phyloP scores from a whole-genome alignment of 805 yeast genomes.

The Barnettozyma salicaria region DNA sequence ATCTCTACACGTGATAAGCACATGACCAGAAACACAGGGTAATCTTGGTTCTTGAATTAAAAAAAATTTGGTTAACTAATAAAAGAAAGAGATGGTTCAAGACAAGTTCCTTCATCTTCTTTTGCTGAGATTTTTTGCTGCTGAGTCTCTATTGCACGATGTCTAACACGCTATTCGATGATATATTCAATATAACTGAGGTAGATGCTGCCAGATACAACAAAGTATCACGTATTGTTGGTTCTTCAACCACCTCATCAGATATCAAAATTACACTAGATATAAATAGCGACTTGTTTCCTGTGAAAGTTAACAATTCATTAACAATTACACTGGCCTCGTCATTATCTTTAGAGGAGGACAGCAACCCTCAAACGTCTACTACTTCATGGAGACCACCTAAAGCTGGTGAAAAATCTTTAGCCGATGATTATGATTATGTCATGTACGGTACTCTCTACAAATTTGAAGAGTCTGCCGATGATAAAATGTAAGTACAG shows the following conservation, averaged over 20 bases:
- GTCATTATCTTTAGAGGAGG: slow-evolving; percentile 50
- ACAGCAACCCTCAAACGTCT: slow-evolving; percentile 40
- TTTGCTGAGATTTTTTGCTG: background rate
- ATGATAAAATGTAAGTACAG: slow-evolving; percentile 37
- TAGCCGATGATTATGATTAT: slow-evolving; percentile 96
- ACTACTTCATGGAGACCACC: slow-evolving; percentile 50
- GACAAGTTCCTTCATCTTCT: background rate
- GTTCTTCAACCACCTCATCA: slow-evolving; percentile 73
- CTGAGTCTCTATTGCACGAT: slow-evolving; percentile 26
- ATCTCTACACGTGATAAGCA: background rate
- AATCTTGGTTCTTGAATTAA: background rate
- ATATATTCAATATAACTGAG: slow-evolving; percentile 78
- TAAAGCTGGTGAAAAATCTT: slow-evolving; percentile 70
- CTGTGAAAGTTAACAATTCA: slow-evolving; percentile 68
- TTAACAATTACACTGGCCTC: slow-evolving; percentile 84
- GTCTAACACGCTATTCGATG: slow-evolving; percentile 85
- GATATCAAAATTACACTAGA: slow-evolving; percentile 83
- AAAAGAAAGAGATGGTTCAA: background rate
- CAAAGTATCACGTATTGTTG: slow-evolving; percentile 84
- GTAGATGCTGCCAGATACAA: slow-evolving; percentile 88
- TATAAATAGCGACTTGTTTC: slow-evolving; percentile 87
- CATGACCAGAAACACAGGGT: slow-evolving; percentile 6
- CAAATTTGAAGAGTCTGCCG: slow-evolving; percentile 84
- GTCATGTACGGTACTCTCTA: slow-evolving; percentile 98
- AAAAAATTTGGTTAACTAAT: background rate